Conservation (phyloP, 495 filamentous ascomycete species). For the Podospora bellae-mahoneyi region DNA sequence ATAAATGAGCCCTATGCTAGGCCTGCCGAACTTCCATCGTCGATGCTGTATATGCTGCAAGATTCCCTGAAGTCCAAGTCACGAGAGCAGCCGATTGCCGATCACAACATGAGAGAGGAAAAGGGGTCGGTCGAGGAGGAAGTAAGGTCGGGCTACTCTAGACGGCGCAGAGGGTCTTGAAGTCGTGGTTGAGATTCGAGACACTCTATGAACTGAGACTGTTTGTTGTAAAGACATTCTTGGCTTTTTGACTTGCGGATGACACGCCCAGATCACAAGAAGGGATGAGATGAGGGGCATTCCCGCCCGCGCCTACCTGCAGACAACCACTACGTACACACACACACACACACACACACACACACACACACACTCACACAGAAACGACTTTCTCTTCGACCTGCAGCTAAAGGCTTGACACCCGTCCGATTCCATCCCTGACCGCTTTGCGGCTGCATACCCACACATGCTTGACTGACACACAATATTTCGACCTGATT, state of each 20-base stretch:
- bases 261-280: too few relatives aligned
- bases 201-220: background rate
- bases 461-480: background rate
- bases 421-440: slow-evolving; percentile 13
- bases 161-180: background rate
- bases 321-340: too few relatives aligned
- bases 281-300: too few relatives aligned
- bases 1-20: background rate
- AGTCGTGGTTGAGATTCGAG: background rate
- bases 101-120: slow-evolving; percentile 8
- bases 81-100: slow-evolving; percentile 19
- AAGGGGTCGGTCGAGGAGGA: background rate
- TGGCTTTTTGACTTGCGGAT: too few relatives aligned
- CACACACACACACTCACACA: too few relatives aligned
- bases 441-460: background rate
- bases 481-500: background rate
- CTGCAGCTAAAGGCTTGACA: slow-evolving; percentile 20
- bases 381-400: slow-evolving; percentile 1
- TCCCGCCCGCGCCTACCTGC: too few relatives aligned
- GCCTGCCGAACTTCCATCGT: background rate
- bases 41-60: background rate
- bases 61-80: slow-evolving; percentile 10
- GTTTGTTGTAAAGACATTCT: too few relatives aligned
- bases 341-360: too few relatives aligned
- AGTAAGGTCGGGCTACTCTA: background rate